Evolutionary conservation across 2,329 filamentous ascomycete genomes (phyloP).

Genomic region (Myriosclerotinia scirpicola): DNA sequence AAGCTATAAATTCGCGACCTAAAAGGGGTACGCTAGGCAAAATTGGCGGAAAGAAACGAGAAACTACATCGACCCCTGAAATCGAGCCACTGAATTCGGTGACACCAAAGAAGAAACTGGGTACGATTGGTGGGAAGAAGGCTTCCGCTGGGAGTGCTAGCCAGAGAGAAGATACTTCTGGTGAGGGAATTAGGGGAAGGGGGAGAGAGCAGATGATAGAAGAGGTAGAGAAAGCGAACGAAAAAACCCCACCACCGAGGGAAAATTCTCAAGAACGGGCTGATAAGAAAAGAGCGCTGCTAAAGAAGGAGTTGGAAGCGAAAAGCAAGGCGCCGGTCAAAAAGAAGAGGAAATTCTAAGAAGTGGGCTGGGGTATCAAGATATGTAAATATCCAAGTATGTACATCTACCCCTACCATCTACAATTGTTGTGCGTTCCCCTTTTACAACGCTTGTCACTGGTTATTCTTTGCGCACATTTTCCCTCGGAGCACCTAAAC

Average conservation of each 20-base stretch:
- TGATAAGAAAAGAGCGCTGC: constrained; percentile 36
- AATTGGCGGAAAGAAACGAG: constrained; percentile 36
- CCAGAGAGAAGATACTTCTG: constrained; percentile 13
- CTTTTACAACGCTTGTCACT: not conserved
- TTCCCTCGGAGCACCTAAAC: not conserved
- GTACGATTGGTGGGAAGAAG: constrained; percentile 29
- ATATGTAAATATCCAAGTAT: constrained; percentile 14
- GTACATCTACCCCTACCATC: not conserved
- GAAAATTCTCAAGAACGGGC: constrained; percentile 40
- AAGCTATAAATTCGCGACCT: constrained; percentile 16
- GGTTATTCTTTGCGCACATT: not conserved
- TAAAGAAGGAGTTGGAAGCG: constrained; percentile 39
- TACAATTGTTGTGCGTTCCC: not conserved
- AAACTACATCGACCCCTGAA: constrained; percentile 21
- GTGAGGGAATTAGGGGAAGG: constrained; percentile 26
- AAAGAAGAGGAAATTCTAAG: constrained; percentile 42
- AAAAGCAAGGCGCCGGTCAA: constrained; percentile 39
- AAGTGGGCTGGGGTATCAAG: not conserved
- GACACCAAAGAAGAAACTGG: constrained; percentile 33
- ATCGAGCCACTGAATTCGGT: constrained; percentile 24
- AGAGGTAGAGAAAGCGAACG: constrained; percentile 18
- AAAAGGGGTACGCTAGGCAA: constrained; percentile 33
- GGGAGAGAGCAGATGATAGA: constrained; percentile 24
- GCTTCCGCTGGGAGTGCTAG: constrained; percentile 6
- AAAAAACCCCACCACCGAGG: constrained; percentile 25